Evolutionary conservation across 495 filamentous ascomycete species (phyloP).

Genomic region (Choiromyces venosus): DNA sequence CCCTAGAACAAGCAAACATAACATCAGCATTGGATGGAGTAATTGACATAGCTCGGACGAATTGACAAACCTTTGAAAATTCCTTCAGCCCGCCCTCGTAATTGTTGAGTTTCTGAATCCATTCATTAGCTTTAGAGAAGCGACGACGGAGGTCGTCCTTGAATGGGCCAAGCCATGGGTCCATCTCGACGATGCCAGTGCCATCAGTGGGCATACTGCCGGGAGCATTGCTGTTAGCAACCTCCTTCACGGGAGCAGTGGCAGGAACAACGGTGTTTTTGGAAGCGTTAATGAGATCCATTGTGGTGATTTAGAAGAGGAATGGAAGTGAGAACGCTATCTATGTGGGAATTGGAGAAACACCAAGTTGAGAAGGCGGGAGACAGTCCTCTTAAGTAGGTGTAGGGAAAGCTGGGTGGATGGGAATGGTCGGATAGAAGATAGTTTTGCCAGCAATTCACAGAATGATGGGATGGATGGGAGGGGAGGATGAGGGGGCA

Average conservation of each 20-base stretch:
- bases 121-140: constrained; percentile 74
- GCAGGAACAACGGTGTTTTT: constrained; percentile 32
- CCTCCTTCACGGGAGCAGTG: background rate
- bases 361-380: background rate
- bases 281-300: constrained; percentile 36
- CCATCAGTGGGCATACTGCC: constrained; percentile 32
- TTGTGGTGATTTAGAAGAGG: constrained; percentile 17
- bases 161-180: constrained; percentile 87
- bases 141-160: constrained; percentile 67
- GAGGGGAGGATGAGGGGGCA: constrained; percentile 29
- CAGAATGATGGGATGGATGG: background rate
- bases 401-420: background rate
- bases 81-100: constrained; percentile 85
- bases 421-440: background rate
- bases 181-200: constrained; percentile 75
- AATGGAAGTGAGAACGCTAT: constrained; percentile 14
- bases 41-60: background rate
- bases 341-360: constrained; percentile 18
- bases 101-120: constrained; percentile 76
- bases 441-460: background rate
- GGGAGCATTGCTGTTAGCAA: constrained; percentile 1
- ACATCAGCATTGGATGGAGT: constrained; percentile 8
- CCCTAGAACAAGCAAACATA: constrained; percentile 52
- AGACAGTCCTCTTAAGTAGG: background rate
- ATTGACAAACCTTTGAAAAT: constrained; percentile 67